These are phyloP conservation scores for Aureobasidium subglaciale DNA, from an alignment of 2,329 filamentous ascomycete genomes.

Conservation along the genomic window DNA sequence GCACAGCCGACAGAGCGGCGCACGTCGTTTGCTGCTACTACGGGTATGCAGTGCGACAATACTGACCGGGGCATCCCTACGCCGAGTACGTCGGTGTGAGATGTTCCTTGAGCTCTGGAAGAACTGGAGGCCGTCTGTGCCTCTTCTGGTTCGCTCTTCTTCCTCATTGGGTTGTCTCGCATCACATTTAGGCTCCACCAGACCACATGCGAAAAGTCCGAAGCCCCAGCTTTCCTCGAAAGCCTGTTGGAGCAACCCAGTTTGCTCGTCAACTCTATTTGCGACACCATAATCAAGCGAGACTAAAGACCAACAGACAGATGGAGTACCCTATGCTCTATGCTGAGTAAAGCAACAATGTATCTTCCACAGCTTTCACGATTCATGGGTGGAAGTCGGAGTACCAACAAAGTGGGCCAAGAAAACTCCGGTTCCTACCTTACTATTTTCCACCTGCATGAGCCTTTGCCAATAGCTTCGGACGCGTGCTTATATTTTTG, in stretches of 20 bases:
- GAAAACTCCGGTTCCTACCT: neutral
- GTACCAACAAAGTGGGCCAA: neutral
- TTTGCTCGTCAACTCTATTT: neutral
- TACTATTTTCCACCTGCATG: conserved; percentile 9
- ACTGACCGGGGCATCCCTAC: neutral
- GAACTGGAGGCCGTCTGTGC: neutral
- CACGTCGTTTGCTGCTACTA: neutral
- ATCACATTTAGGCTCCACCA: neutral
- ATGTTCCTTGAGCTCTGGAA: neutral
- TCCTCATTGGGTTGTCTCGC: neutral
- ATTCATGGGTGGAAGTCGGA: neutral
- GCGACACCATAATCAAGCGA: neutral
- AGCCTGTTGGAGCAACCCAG: neutral
- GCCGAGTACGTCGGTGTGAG: neutral
- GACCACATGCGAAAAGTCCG: neutral
- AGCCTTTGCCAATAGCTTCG: conserved; percentile 10
- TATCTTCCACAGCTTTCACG: neutral
- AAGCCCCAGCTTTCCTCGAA: neutral
- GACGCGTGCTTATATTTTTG: conserved; percentile 9
- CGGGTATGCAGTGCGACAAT: neutral
- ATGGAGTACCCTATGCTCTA: too few relatives aligned
- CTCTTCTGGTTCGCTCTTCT: conserved; percentile 1
- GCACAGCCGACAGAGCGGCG: conserved; percentile 4
- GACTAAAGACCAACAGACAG: too few relatives aligned
- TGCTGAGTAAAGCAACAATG: neutral